A percentile compares a stretch with the other conserved stretches of the same genome.
Evolutionary conservation across 2,329 filamentous ascomycete genomes (phyloP).

Genomic region (Sordariomycetes sp.): DNA sequence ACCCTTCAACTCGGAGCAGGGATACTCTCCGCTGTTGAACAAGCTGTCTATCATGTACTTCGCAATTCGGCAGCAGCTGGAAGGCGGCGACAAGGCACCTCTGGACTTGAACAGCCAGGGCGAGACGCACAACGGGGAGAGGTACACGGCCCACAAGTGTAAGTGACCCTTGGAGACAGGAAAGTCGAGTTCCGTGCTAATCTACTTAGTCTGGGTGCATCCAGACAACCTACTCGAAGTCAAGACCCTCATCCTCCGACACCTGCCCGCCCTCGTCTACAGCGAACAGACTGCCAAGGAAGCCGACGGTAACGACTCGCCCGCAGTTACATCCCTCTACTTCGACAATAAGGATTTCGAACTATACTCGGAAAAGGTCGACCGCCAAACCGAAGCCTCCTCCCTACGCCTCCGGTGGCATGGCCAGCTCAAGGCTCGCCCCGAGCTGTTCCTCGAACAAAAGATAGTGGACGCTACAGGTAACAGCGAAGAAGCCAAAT

Average conservation of each 20-base stretch:
- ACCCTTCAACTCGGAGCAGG: slow-evolving; percentile 86
- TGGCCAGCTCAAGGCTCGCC: slow-evolving; percentile 68
- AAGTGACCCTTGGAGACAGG: slow-evolving; percentile 21
- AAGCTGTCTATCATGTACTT: slow-evolving; percentile 93
- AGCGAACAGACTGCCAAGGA: slow-evolving; percentile 80
- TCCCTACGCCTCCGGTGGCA: slow-evolving; percentile 89
- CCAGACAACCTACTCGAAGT: slow-evolving; percentile 92
- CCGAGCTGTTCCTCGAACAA: slow-evolving; percentile 80
- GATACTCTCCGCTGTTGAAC: slow-evolving; percentile 83
- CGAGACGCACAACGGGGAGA: slow-evolving; percentile 56
- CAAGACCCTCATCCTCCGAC: slow-evolving; percentile 88
- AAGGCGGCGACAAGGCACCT: slow-evolving; percentile 39
- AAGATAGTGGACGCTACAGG: slow-evolving; percentile 75
- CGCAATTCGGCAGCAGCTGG: slow-evolving; percentile 77
- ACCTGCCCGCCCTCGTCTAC: slow-evolving; percentile 85
- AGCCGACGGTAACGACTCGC: slow-evolving; percentile 72
- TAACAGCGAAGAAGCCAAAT: slow-evolving; percentile 67
- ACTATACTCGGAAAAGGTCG: slow-evolving; percentile 79
- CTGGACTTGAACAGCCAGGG: slow-evolving; percentile 41
- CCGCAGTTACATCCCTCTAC: slow-evolving; percentile 89
- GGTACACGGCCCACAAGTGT: slow-evolving; percentile 84
- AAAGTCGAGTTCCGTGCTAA: slow-evolving; percentile 16
- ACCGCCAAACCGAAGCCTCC: slow-evolving; percentile 62
- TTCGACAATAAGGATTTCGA: slow-evolving; percentile 85
- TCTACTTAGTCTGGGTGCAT: slow-evolving; percentile 74